Evolutionary conservation across 768 basidiomycete species (phyloP).

Genomic region (Boletales sp.): DNA sequence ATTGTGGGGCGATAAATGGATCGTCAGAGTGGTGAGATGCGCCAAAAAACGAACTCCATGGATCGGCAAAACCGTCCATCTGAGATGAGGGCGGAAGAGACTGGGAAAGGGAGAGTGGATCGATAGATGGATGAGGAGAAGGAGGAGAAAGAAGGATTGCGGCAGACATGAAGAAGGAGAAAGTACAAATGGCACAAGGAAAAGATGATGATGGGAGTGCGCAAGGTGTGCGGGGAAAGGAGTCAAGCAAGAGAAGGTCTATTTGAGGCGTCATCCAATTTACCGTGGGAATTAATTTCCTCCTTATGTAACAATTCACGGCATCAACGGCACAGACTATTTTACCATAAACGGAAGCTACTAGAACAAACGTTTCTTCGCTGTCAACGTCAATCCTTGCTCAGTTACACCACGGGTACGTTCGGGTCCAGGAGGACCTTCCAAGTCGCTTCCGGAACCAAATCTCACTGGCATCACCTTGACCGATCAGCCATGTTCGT

Average conservation of each 20-base stretch:
- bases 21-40: conserved; percentile 1
- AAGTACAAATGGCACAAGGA: not conserved
- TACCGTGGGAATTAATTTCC: conserved; percentile 13
- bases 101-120: conserved; percentile 7
- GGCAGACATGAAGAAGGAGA: conserved; percentile 3
- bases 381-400: too few species aligned
- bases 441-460: too few species aligned
- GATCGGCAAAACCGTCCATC: conserved; percentile 3
- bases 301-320: not conserved
- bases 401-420: too few species aligned
- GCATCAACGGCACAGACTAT: too few species aligned
- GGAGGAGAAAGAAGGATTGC: conserved; percentile 3
- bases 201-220: not conserved
- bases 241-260: conserved; percentile 3
- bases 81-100: conserved; percentile 4
- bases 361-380: not conserved
- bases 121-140: not conserved
- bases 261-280: conserved; percentile 18
- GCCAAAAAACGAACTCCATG: conserved; percentile 10
- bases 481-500: too few species aligned
- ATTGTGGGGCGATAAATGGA: not conserved
- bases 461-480: too few species aligned
- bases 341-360: not conserved
- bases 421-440: too few species aligned
- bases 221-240: conserved; percentile 15